Percentiles rank a stretch among this genome's conserved stretches.
Evolutionary conservation across 192 early-diverging fungal species (phyloP).

Genomic region (Coemansia sp.): DNA sequence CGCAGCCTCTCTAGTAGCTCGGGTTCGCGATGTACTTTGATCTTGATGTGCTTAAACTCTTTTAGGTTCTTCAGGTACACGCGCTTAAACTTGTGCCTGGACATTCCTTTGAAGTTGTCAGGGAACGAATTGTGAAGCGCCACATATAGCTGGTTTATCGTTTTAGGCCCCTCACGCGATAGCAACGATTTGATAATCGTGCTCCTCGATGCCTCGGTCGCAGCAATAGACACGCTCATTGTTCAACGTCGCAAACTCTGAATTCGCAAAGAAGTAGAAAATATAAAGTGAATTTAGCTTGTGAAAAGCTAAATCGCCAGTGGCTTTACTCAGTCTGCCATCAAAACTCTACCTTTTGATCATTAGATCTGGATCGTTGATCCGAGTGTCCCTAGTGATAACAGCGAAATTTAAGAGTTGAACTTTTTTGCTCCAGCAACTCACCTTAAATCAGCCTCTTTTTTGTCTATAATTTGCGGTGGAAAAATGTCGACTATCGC

Average conservation of each 20-base stretch:
- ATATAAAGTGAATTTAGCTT: background rate
- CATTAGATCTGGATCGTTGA: background rate
- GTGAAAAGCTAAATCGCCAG: background rate
- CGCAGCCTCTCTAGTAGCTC: conserved; percentile 22
- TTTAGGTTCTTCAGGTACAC: conserved; percentile 41
- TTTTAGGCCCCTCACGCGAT: conserved; percentile 40
- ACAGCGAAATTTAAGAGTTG: background rate
- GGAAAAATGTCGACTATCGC: conserved; percentile 7
- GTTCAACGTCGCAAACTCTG: background rate
- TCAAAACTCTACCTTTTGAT: background rate
- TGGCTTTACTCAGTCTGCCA: background rate
- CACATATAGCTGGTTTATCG: conserved; percentile 31
- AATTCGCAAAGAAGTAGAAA: background rate
- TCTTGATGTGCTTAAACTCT: conserved; percentile 26
- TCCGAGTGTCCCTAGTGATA: background rate
- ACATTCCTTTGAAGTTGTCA: conserved; percentile 26
- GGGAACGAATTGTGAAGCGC: conserved; percentile 16
- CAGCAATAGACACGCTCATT: background rate
- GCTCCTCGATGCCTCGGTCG: conserved; percentile 27
- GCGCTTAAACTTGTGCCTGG: conserved; percentile 35
- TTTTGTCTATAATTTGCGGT: background rate
- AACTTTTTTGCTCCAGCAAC: background rate
- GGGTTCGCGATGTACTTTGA: conserved; percentile 22
- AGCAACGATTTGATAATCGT: conserved; percentile 41
- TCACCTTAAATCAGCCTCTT: background rate